phyloP scores from a whole-genome alignment of 768 basidiomycete genomes.

The Dacryopinax spathularia region DNA sequence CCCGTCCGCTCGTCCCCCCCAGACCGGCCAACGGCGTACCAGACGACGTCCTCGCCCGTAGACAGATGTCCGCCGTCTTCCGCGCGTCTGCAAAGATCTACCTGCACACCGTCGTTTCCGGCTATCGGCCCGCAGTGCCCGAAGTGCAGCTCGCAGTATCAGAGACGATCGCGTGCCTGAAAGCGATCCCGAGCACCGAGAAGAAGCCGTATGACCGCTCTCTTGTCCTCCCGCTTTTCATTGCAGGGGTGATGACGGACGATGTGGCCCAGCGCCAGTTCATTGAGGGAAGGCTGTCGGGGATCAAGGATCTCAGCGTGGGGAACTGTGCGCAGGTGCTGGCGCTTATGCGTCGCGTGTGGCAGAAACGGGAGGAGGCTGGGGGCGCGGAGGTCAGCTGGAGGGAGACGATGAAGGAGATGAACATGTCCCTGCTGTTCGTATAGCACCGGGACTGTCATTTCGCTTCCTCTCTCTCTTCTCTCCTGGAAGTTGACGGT shows the following conservation, averaged over 20 bases:
- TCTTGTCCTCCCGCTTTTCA: conserved; percentile 56
- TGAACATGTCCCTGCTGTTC: conserved; percentile 36
- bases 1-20: conserved; percentile 7
- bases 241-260: conserved; percentile 62
- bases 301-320: conserved; percentile 36
- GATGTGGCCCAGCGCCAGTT: conserved; percentile 43
- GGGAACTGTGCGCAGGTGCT: conserved; percentile 47
- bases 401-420: conserved; percentile 43
- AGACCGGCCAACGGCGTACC: conserved; percentile 6
- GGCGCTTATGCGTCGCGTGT: conserved; percentile 51
- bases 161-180: conserved; percentile 28
- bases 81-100: conserved; percentile 52
- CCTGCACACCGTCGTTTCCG: conserved; percentile 56
- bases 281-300: conserved; percentile 42
- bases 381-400: conserved; percentile 33
- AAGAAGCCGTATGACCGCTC: conserved; percentile 44
- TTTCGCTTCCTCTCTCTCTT: not conserved
- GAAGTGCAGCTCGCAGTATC: conserved; percentile 52
- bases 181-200: conserved; percentile 29
- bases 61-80: conserved; percentile 41
- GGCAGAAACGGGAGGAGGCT: conserved; percentile 44
- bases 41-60: conserved; percentile 32
- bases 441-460: conserved; percentile 22
- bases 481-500: not conserved
- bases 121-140: conserved; percentile 37